A percentile compares a stretch with the other conserved stretches of the same genome.
These are phyloP conservation scores for Carex myosuroides DNA, from an alignment of 176 grass and related monocot species.

Conservation along the genomic window DNA sequence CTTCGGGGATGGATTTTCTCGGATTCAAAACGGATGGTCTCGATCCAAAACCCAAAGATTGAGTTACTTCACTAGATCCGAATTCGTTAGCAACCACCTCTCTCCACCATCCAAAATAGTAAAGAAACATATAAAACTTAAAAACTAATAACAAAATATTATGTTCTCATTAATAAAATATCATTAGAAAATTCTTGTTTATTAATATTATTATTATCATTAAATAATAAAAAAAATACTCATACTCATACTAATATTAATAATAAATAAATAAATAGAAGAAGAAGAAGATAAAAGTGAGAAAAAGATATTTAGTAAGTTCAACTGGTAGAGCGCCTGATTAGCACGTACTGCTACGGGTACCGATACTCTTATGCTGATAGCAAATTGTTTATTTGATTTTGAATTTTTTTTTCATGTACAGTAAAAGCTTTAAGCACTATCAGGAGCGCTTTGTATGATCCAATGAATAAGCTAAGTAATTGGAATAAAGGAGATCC, in stretches of 20 bases:
- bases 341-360: background rate
- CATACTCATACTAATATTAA: background rate
- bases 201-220: background rate
- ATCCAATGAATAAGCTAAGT: slow-evolving; percentile 58
- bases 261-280: background rate
- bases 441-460: slow-evolving; percentile 50
- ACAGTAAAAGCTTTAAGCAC: slow-evolving; percentile 52
- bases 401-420: background rate
- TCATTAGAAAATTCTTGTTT: background rate
- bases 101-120: background rate
- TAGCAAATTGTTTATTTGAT: background rate
- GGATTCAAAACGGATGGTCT: too few relatives aligned
- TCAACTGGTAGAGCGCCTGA: background rate
- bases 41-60: too few relatives aligned
- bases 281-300: background rate
- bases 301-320: background rate
- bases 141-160: background rate
- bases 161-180: background rate
- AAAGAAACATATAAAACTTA: background rate
- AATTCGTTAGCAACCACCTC: background rate
- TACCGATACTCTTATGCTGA: background rate
- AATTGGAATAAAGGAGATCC: slow-evolving; percentile 81
- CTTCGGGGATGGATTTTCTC: too few relatives aligned
- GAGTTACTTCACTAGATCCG: too few relatives aligned
- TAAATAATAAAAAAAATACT: background rate